Base-by-base conservation (phyloP, 2,329 filamentous ascomycete genomes). In the Ceratocystis colombiana region DNA sequence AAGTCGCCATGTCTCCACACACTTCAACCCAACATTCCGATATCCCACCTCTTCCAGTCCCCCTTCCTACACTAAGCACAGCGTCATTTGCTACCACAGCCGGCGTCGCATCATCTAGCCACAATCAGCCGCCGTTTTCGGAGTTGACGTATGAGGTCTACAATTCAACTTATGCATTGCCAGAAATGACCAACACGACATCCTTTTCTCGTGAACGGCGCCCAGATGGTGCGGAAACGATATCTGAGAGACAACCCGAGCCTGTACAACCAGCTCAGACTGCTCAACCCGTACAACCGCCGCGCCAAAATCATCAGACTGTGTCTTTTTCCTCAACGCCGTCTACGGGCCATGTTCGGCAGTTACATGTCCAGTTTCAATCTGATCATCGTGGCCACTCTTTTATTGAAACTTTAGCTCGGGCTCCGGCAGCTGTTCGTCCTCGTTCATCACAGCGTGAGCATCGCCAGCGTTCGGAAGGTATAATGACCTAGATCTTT, bases 381-480 rank as follows among this genome's bases (percentile, higher is more conserved):
- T 12, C 22, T 17, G 5, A 59, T 17, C 12, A 25, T 17, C 53
- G 53, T 5, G 28, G 5, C 6, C 53, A 59, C 28, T 25, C 53
- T 33, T 30, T 37, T 15, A 17, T 30, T 59, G 53, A 20, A 17
- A 17, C 53, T 59, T 37, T 37, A 17, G n/a, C n/a, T 8, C 53
- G 33, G 25, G 28, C 17, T 37, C 28, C 53, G 3, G 10, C 37
- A 41, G 7, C 17, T 22, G 3, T 33, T 30, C 53, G 28, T 37
- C 25, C 53, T 17, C 12, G 12, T 15, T 33, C 53, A 33, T 59
- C 53, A 30, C 53, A 33, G 7, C 61, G 61, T 4, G 61, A 63
- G n/a, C 41, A 45, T 10, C 61, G 25, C 6, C 61, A 63, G 15
- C 37, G 61, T 30, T n/a, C 7, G 1, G 61, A 63, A 63, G 44